Base-by-base conservation (phyloP, 768 basidiomycete species). In the Strobilomyces confusus region DNA sequence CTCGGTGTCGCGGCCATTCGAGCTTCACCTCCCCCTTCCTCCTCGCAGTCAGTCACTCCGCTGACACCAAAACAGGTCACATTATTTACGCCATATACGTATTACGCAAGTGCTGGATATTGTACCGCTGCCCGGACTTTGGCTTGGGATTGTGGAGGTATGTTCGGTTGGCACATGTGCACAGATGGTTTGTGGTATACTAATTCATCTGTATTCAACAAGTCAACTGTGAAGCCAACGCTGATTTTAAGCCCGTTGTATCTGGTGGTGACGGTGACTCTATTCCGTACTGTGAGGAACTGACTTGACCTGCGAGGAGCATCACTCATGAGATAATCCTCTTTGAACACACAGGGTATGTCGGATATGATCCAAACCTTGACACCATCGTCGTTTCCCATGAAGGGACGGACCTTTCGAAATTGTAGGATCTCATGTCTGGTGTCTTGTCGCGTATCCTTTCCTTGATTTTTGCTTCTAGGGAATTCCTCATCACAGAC, bases 71-170 rank as follows among this genome's bases (percentile, higher is more conserved):
- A 75, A 0, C 70, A 81, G 57, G 73, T 83, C 8, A 57, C 69
- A 9, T 33, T 59, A 13, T 83, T 74, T 63, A 74, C 60, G 33
- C 73, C 81, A 1, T 84, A 76, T 67, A 75, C 79, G 0, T 69
- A 65, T 51, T 82, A 77, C 57, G 80, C 83, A 0, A 75, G 76
- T 37, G 63, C 80, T 9, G 81, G 71, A 1, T 79, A 80, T 57
- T 85, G 83, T 51, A 48, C 65, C 15, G 67, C 80, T 7, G 48
- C 73, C 4, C 48, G 66, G 36, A 79, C 76, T 20, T 56, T 75
- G 36, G 69, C 72, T 20, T 84, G 82, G 80, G 62, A 73, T 29
- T 84, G 82, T 64, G 84, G 83, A 66, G 56, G 81, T 80, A 56
- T 51, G 75, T 68, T 38, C n/a, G 38, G 23, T 38, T n/a, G 8